phyloP scores from a whole-genome alignment of 2,329 filamentous ascomycete genomes.

The Dactylellina parvicollis region DNA sequence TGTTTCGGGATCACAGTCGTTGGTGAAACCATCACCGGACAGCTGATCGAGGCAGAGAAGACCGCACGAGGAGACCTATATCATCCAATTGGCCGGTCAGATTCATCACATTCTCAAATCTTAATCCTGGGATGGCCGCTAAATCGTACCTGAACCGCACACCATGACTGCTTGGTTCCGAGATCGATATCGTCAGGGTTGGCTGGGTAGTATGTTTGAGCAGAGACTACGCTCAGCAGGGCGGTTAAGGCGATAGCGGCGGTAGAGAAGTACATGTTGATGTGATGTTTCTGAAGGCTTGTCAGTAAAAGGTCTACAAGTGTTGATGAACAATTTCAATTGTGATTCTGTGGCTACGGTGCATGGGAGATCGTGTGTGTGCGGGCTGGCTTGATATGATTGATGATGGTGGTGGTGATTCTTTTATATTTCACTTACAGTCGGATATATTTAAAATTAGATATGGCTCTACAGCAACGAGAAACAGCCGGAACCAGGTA shows the following conservation, averaged over 20 bases:
- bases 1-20: slow-evolving; percentile 40
- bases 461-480: slow-evolving; percentile 21
- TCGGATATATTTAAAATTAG: not conserved
- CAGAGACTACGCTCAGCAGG: slow-evolving; percentile 32
- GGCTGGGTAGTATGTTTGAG: slow-evolving; percentile 45
- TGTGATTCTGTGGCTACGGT: too few relatives aligned
- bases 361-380: slow-evolving; percentile 1
- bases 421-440: too few relatives aligned
- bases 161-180: slow-evolving; percentile 51
- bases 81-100: slow-evolving; percentile 14
- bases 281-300: not conserved
- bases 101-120: not conserved
- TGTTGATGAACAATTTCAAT: not conserved
- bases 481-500: slow-evolving; percentile 14
- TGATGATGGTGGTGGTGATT: not conserved
- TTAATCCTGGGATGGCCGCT: not conserved
- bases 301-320: not conserved
- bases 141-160: slow-evolving; percentile 21
- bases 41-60: slow-evolving; percentile 50
- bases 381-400: not conserved
- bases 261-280: slow-evolving; percentile 45
- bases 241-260: slow-evolving; percentile 36
- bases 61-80: slow-evolving; percentile 36
- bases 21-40: slow-evolving; percentile 31
- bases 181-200: slow-evolving; percentile 43